Conservation (phyloP, 345 rosid genomes). For the Abelmoschus esculentus region DNA sequence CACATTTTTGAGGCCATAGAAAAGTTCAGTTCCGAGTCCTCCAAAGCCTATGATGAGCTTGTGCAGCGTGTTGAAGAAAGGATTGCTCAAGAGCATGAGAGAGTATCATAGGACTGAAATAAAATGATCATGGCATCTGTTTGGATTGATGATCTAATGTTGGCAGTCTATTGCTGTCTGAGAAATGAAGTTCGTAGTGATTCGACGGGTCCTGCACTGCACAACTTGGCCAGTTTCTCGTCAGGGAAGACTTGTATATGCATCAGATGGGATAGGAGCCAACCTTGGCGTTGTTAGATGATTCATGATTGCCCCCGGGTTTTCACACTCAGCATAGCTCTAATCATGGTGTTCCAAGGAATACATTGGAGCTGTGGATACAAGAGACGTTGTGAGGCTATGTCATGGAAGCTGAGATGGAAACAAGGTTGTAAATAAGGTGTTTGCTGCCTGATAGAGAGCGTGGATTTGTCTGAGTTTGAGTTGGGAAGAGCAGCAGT, state of each 20-base stretch:
- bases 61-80: slow-evolving; percentile 58
- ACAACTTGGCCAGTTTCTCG: neutral
- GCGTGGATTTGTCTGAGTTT: slow-evolving; percentile 63
- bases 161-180: slow-evolving; percentile 6
- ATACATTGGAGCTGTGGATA: slow-evolving; percentile 40
- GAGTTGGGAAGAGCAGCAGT: slow-evolving; percentile 33
- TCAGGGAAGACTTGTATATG: neutral
- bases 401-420: slow-evolving; percentile 52
- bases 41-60: slow-evolving; percentile 74
- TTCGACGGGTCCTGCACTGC: neutral
- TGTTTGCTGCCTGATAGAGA: slow-evolving; percentile 64
- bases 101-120: slow-evolving; percentile 29
- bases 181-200: slow-evolving; percentile 3
- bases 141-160: slow-evolving; percentile 1
- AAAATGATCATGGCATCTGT: neutral
- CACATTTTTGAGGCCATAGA: slow-evolving; percentile 86
- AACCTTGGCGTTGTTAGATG: slow-evolving; percentile 26
- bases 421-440: slow-evolving; percentile 46
- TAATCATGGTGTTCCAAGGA: slow-evolving; percentile 75
- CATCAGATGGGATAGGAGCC: neutral
- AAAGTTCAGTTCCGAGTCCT: slow-evolving; percentile 57
- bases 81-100: slow-evolving; percentile 29
- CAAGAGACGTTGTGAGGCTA: slow-evolving; percentile 47
- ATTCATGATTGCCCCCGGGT: slow-evolving; percentile 19
- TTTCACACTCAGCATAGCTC: slow-evolving; percentile 62